Evolutionary conservation across 1,284 basidiomycete species (phyloP), one percentile per base, ranked within the genome.

Genomic region (Apiotrichum akiyoshidainum): DNA sequence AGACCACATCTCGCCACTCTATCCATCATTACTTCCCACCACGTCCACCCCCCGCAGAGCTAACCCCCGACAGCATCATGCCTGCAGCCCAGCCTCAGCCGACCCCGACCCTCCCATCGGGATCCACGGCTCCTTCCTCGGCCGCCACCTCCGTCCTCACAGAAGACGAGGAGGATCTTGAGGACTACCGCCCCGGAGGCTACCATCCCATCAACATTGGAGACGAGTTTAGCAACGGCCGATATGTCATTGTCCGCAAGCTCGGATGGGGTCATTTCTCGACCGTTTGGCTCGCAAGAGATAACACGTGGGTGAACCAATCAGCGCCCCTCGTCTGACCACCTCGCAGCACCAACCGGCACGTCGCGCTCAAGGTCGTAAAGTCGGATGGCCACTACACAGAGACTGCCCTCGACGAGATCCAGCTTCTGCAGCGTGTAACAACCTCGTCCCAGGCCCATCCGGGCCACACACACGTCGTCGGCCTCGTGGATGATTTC

Each of bases 181-280:
- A 77, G 62, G 86, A 88, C 83, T 95, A 95, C 79, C 85, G 90
- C 76, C 88, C 89, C 58, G 92, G 92, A 57, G 92, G 92, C 21
- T 95, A 96, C 77, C 92, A 94, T 73, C 95, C 94, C 21, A 92
- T 98, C 54, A 88, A 94, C 76, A 92, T 99, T 63, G 95, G 94
- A 70, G 92, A 98, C 79, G 78, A 83, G 33, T 97, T 97, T 77
- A 91, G 89, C 57, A 86, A 92, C 65, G 89, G 85, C 11, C 81
- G 95, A 48, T 99, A 99, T 76, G 77, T 86, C 67, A 90, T 98
- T 68, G 92, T 97, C 58, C 82, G 95, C 64, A 99, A 99, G 79
- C 86, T 99, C 14, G 96, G 95, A 37, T 99, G 95, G 83, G 95
- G 96, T 46, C 96, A 99, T 78, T 99, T 99, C 79, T 90, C 88